Conservation (phyloP, 129 eudicot genomes). For the Saussurea involucrata region DNA sequence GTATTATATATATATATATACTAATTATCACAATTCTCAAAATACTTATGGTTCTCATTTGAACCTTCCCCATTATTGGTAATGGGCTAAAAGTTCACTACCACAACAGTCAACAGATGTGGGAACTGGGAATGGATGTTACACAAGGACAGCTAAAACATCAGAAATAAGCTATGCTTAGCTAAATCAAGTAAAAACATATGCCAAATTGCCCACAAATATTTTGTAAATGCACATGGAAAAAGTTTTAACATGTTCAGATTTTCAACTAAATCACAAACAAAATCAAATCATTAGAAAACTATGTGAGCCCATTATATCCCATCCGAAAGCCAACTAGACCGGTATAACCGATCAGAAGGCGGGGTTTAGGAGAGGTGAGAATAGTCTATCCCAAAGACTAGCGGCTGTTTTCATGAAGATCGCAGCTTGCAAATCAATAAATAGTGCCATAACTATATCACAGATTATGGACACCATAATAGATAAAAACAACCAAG, state of each 20-base stretch:
- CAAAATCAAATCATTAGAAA: background rate
- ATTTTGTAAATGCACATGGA: conserved; percentile 13
- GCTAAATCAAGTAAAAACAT: conserved; percentile 20
- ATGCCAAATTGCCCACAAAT: background rate
- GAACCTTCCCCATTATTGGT: background rate
- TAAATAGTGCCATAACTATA: background rate
- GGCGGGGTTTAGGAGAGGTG: background rate
- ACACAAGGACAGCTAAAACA: background rate
- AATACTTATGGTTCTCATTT: background rate
- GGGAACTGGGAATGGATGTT: background rate
- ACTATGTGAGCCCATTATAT: background rate
- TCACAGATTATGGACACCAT: background rate
- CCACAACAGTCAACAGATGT: background rate
- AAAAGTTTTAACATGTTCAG: background rate
- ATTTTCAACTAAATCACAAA: background rate
- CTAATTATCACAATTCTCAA: background rate
- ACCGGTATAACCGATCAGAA: background rate
- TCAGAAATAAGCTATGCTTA: background rate
- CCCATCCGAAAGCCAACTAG: background rate
- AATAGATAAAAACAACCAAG: conserved; percentile 13
- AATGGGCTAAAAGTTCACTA: background rate
- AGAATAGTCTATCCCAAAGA: background rate
- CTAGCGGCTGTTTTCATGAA: background rate
- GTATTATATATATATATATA: background rate
- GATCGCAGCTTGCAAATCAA: background rate